These are phyloP conservation scores for Aulographum hederae DNA, from an alignment of 2,329 filamentous ascomycete species.

Conservation along the genomic window DNA sequence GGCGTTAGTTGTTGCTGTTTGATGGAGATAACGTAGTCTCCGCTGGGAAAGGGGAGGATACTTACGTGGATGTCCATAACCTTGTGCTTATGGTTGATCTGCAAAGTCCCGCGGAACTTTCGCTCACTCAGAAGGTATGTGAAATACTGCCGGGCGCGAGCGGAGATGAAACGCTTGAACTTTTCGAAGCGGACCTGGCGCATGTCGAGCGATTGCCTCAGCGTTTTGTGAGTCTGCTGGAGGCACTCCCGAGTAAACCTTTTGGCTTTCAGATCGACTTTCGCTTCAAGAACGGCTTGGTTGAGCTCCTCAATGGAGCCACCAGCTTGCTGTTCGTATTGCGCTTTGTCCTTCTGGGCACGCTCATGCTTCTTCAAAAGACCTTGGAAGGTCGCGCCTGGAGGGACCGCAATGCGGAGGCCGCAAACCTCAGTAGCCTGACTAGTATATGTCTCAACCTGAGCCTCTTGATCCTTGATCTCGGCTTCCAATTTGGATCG, in stretches of 20 bases:
- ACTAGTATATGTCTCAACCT: constrained; percentile 10
- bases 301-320: constrained; percentile 13
- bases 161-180: constrained; percentile 73
- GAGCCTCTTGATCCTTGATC: constrained; percentile 11
- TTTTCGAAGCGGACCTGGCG: constrained; percentile 60
- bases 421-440: constrained; percentile 9
- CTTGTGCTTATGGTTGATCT: constrained; percentile 58
- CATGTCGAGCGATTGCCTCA: constrained; percentile 43
- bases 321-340: constrained; percentile 6
- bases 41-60: too few relatives aligned
- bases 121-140: constrained; percentile 77
- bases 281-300: constrained; percentile 6
- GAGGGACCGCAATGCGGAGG: constrained; percentile 11
- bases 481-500: constrained; percentile 10
- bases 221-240: constrained; percentile 16
- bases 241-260: constrained; percentile 19
- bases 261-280: constrained; percentile 8
- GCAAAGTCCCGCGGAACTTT: constrained; percentile 66
- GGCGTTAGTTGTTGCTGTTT: constrained; percentile 4
- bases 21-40: neutral
- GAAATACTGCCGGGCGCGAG: constrained; percentile 73
- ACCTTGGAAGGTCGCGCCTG: constrained; percentile 13
- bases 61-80: constrained; percentile 56
- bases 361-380: constrained; percentile 14
- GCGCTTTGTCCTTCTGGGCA: constrained; percentile 10